phyloP scores from a whole-genome alignment of 176 grass and related monocot genomes.

The Melocanna baccifera region DNA sequence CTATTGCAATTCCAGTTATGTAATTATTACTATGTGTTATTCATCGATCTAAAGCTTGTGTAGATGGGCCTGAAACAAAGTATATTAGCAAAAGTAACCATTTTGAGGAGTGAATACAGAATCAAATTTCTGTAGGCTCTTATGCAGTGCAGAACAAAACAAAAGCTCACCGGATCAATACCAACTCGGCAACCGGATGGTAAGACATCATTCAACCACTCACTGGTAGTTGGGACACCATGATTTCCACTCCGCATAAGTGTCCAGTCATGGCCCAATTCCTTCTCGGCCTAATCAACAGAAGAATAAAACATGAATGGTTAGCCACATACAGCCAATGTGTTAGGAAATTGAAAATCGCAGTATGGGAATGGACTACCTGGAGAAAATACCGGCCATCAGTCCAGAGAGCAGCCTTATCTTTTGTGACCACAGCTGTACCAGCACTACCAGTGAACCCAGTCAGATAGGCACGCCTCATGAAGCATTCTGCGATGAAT shows the following conservation, averaged over 20 bases:
- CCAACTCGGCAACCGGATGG: conserved; percentile 74
- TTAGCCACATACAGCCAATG: not conserved
- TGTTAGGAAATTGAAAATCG: not conserved
- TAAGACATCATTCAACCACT: conserved; percentile 94
- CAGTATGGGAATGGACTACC: conserved; percentile 31
- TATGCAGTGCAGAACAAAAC: conserved; percentile 15
- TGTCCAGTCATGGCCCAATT: conserved; percentile 70
- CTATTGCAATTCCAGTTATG: not conserved
- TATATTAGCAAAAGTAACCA: not conserved
- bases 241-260: conserved; percentile 84
- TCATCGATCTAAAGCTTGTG: not conserved
- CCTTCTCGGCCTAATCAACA: conserved; percentile 71
- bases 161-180: conserved; percentile 86
- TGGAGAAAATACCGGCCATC: conserved; percentile 98
- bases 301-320: not conserved
- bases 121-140: not conserved
- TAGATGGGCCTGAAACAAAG: not conserved
- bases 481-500: conserved; percentile 90
- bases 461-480: conserved; percentile 72
- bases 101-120: not conserved
- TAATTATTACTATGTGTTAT: not conserved
- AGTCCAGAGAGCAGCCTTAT: conserved; percentile 89
- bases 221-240: conserved; percentile 75
- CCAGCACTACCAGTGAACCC: conserved; percentile 96
- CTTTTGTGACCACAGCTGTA: conserved; percentile 91